phyloP scores from a whole-genome alignment of 2,329 filamentous ascomycete genomes.

The Arthrocladium fulminans region DNA sequence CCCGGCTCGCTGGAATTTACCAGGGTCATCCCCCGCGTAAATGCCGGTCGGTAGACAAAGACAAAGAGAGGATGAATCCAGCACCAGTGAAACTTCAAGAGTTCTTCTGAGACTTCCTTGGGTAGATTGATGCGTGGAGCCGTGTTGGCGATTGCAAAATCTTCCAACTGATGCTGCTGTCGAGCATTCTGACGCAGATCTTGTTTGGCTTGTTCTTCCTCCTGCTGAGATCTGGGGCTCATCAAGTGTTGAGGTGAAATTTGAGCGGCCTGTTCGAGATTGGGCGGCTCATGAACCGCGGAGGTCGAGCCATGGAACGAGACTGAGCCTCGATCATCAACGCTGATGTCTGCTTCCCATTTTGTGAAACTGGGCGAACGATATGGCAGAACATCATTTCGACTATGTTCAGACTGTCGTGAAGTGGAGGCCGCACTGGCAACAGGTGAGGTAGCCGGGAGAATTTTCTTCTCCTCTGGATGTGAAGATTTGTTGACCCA shows the following conservation, averaged over 20 bases:
- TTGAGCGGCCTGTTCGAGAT: conserved; percentile 11
- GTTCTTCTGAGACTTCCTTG: conserved; percentile 20
- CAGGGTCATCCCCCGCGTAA: conserved; percentile 22
- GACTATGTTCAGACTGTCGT: conserved; percentile 11
- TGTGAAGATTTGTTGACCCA: conserved; percentile 17
- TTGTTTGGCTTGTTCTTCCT: conserved; percentile 16
- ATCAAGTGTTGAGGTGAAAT: conserved; percentile 2
- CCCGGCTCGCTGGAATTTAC: conserved; percentile 15
- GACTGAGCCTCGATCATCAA: conserved; percentile 19
- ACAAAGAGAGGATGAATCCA: conserved; percentile 26
- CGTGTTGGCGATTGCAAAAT: conserved; percentile 20
- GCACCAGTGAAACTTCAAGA: conserved; percentile 26
- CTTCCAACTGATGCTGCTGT: conserved; percentile 19
- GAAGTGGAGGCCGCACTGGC: conserved; percentile 16
- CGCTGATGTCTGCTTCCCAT: conserved; percentile 21
- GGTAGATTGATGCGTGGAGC: conserved; percentile 22
- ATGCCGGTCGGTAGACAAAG: conserved; percentile 26
- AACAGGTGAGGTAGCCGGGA: conserved; percentile 15
- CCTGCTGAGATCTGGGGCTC: conserved; percentile 8
- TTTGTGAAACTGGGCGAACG: conserved; percentile 15
- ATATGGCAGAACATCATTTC: conserved; percentile 7
- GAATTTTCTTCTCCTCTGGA: conserved; percentile 19
- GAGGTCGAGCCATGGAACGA: conserved; percentile 22
- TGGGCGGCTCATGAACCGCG: conserved; percentile 20
- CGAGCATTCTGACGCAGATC: conserved; percentile 19